These are phyloP conservation scores for Lentinula raphanica DNA, from an alignment of 768 basidiomycete species.

Conservation along the genomic window DNA sequence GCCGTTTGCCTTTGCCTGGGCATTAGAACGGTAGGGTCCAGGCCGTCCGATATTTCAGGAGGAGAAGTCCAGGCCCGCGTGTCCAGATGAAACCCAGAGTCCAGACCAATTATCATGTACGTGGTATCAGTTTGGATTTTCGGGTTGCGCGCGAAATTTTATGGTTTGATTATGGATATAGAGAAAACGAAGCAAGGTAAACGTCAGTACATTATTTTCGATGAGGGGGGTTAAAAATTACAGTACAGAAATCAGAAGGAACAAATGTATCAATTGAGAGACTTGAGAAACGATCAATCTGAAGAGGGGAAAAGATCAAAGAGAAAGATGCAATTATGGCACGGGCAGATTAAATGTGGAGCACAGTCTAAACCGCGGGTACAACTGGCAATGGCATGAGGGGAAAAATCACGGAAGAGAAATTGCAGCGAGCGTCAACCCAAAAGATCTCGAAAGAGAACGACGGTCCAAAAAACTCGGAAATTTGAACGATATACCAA, in stretches of 20 bases:
- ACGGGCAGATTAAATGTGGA: neutral
- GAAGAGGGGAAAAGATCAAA: no score
- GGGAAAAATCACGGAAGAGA: neutral
- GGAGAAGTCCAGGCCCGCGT: neutral
- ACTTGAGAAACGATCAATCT: no score
- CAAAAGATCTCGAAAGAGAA: neutral
- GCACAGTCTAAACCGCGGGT: neutral
- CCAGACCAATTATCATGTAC: slow-evolving; percentile 27
- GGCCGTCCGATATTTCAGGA: slow-evolving; percentile 7
- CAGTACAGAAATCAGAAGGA: neutral
- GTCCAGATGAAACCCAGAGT: slow-evolving; percentile 1
- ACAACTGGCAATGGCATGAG: neutral
- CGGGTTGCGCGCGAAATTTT: neutral
- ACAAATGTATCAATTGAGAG: neutral
- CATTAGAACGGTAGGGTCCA: neutral
- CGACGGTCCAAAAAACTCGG: neutral
- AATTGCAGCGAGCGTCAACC: neutral
- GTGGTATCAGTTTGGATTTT: neutral
- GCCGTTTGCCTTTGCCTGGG: slow-evolving; percentile 7
- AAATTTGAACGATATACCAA: neutral
- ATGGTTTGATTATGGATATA: slow-evolving; percentile 1
- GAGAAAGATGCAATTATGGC: neutral
- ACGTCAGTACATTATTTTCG: slow-evolving; percentile 6
- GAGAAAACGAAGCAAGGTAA: neutral
- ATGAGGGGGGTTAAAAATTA: neutral